These are phyloP conservation scores for Glaciozyma antarctica DNA, from an alignment of 768 basidiomycete genomes.

Conservation along the genomic window DNA sequence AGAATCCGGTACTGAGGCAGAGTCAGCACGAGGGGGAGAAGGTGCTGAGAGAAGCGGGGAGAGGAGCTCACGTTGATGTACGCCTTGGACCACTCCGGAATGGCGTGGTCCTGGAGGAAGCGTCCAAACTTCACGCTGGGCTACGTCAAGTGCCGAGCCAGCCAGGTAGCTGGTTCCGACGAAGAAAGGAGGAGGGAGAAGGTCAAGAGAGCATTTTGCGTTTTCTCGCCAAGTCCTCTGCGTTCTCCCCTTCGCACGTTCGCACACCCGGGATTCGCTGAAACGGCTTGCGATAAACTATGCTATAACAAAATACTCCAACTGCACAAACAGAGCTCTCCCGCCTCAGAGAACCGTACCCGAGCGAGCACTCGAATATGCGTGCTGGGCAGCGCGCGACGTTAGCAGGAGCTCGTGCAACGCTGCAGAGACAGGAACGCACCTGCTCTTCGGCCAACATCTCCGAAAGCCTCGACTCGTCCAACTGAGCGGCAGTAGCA, in stretches of 20 bases:
- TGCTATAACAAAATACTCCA: no score
- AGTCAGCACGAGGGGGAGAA: background rate
- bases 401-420: background rate
- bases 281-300: no score
- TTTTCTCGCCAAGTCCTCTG: no score
- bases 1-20: slow-evolving; percentile 20
- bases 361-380: background rate
- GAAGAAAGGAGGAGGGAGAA: no score
- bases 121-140: slow-evolving; percentile 21
- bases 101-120: slow-evolving; percentile 15
- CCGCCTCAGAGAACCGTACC: background rate
- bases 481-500: background rate
- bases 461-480: slow-evolving; percentile 17
- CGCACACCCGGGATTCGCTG: no score
- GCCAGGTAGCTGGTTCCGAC: no score
- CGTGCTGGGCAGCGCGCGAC: background rate
- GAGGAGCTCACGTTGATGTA: slow-evolving; percentile 18
- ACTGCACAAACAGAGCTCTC: background rate
- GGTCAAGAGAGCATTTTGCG: no score
- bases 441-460: slow-evolving; percentile 34
- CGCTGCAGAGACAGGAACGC: background rate
- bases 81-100: slow-evolving; percentile 20
- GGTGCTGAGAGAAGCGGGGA: no score
- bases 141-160: no score
- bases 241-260: no score